Evolutionary conservation across 2,329 filamentous ascomycete species (phyloP).

Genomic region (Cadophora gregata): DNA sequence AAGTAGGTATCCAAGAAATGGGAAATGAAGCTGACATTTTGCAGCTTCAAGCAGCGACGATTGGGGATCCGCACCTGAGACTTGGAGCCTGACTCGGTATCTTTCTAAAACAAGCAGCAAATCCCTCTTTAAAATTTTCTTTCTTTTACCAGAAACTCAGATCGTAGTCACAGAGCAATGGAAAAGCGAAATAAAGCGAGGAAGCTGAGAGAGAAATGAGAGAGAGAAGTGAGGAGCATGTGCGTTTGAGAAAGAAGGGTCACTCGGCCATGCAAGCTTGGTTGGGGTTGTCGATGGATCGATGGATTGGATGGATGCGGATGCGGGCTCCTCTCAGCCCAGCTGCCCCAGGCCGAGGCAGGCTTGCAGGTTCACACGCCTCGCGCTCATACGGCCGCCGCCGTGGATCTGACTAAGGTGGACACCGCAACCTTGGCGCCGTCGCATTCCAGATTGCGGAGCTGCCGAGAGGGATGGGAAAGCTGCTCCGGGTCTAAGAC

Average conservation of each 20-base stretch:
- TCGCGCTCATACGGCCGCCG: no score
- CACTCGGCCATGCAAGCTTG: slow-evolving; percentile 12
- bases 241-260: slow-evolving; percentile 6
- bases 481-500: slow-evolving; percentile 9
- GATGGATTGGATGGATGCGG: no score
- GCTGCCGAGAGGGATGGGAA: slow-evolving; percentile 14
- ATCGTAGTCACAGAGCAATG: background rate
- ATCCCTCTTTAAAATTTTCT: background rate
- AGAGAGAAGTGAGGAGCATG: slow-evolving; percentile 5
- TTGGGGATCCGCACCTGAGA: background rate
- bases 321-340: background rate
- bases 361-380: background rate
- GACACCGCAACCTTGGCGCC: background rate
- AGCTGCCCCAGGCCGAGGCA: background rate
- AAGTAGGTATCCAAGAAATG: background rate
- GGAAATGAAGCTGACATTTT: slow-evolving; percentile 6
- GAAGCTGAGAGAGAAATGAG: background rate
- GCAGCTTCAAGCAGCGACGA: background rate
- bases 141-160: background rate
- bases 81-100: slow-evolving; percentile 9
- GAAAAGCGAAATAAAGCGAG: background rate
- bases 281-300: slow-evolving; percentile 1
- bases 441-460: slow-evolving; percentile 1
- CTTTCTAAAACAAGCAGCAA: background rate
- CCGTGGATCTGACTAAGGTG: no score